Conservation (phyloP, 176 grass and related monocot genomes). For the Rhynchospora pubera region DNA sequence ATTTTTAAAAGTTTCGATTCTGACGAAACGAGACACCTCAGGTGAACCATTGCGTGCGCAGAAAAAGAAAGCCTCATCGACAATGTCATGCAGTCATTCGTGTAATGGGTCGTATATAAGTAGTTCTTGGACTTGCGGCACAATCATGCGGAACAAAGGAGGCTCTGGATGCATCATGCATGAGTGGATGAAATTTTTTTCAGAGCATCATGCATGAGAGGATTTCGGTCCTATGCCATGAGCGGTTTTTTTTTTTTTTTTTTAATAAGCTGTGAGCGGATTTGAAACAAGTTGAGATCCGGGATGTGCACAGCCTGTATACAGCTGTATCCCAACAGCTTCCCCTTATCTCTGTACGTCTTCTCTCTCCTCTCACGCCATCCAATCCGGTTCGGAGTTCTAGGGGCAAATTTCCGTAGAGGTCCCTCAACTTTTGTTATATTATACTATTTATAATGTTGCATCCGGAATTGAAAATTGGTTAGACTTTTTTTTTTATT, state of each 20-base stretch:
- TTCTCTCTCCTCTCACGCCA: conserved; percentile 5
- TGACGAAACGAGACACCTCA: not conserved
- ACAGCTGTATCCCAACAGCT: conserved; percentile 24
- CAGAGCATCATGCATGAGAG: too few relatives aligned
- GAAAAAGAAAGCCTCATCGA: not conserved
- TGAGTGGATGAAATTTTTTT: too few relatives aligned
- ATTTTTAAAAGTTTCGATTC: too few relatives aligned
- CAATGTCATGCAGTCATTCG: not conserved
- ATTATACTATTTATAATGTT: not conserved
- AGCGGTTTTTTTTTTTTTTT: too few relatives aligned
- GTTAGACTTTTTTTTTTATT: too few relatives aligned
- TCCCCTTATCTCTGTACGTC: not conserved
- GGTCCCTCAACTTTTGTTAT: not conserved
- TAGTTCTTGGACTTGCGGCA: not conserved
- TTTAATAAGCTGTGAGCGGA: not conserved
- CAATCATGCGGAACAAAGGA: not conserved
- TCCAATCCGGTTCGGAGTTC: not conserved
- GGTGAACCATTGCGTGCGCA: not conserved
- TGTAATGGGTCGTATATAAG: not conserved
- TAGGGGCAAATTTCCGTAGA: not conserved
- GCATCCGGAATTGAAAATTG: too few relatives aligned
- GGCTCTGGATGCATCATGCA: not conserved
- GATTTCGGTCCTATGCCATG: too few relatives aligned
- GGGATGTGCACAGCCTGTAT: conserved; percentile 11
- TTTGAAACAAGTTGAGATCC: conserved; percentile 22